Base-by-base conservation (phyloP, 192 early-diverging fungal species). In the Dispira parvispora region DNA sequence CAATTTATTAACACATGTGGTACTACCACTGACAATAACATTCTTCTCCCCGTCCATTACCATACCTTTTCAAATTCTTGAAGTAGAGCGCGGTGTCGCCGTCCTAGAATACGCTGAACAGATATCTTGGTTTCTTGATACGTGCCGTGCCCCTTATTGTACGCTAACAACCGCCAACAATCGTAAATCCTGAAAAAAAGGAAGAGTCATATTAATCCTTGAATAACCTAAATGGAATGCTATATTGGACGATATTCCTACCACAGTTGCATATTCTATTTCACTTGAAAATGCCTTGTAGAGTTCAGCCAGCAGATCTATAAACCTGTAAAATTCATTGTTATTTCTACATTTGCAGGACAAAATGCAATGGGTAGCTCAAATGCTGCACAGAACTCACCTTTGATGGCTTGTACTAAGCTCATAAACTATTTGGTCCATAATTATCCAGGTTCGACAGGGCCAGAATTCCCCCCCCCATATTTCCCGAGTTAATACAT, bases 331-430 rank as follows among this genome's bases (percentile, higher is more conserved):
- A 27, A 18, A 16, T 26, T 11, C 0, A 0, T 10, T 38, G 16
- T 8, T 28, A 16, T 11, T 0, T 3, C 43, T 44, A n/a, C 42
- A 9, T 52, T 52, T 52, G 9, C 50, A 11, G 1, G 8, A 52
- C 50, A 25, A 26, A n/a, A 52, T 38, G 3, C 32, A 38, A 38
- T 38, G 32, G 32, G 32, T 38, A 38, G 32, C 6, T 1, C 32
- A 38, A 38, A 6, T 38, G 6, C 6, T 38, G 3, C 32, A 9
- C 18, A 18, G 10, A 11, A n/a, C 21, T 52, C 26, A 52, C 50
- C 58, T 61, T 61, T 61, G 58, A 61, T 44, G 9, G 58, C 32
- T 61, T 61, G 58, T 10, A 61, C 43, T 18, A 61, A 44, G 32
- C 10, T 45, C 38, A 61, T 44, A 14, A 61, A 43, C 58, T 61